Base-by-base conservation (phyloP, 108 stramenopile species). In the Cyclotella atomus region DNA sequence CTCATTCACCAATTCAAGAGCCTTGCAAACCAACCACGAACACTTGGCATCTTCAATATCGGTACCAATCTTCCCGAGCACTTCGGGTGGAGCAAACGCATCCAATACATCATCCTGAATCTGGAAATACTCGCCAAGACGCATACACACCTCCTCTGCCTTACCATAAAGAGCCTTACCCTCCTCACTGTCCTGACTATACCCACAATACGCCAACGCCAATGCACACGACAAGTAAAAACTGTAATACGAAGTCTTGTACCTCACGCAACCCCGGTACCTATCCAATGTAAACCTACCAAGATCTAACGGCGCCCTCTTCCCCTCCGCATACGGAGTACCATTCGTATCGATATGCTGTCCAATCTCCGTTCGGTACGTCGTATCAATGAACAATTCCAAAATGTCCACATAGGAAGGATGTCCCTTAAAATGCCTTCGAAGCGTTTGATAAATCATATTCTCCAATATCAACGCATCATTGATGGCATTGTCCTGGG, bases 31-130 rank as follows among this genome's bases (percentile, higher is more conserved):
- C 8, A 98, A 83, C 99, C 99, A 99, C 20, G 91, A 93, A 83
- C 99, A 99, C 84, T 99, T 99, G 80, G 95, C 97, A 80, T 99
- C 99, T 78, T 98, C 92, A 84, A 99, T 99, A 67, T 99, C 99
- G n/a, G 99, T 99, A 28, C 99, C 99, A 59, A 99, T 81, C 85
- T 99, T 99, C 7, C 99, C 99, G 61, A 99, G 83, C 33, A 96
- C 88, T 70, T 96, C 88, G 2, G 97, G 98, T 54, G 85, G 79
- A 9, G 91, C 99, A 82, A 85, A 99, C 70, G 97, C 97, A 83
- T 99, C 99, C 46, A 99, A 88, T 73, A 91, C 97, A 83, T 99
- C 99, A 75, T 99, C 99, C 75, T 99, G 98, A 52, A 97, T 91
- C 83, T 99, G 99, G 76, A 99, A 99, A 92, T 99, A 99, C 65